These are phyloP conservation scores for Abelmoschus esculentus DNA, from an alignment of 345 rosid species.

Conservation along the genomic window DNA sequence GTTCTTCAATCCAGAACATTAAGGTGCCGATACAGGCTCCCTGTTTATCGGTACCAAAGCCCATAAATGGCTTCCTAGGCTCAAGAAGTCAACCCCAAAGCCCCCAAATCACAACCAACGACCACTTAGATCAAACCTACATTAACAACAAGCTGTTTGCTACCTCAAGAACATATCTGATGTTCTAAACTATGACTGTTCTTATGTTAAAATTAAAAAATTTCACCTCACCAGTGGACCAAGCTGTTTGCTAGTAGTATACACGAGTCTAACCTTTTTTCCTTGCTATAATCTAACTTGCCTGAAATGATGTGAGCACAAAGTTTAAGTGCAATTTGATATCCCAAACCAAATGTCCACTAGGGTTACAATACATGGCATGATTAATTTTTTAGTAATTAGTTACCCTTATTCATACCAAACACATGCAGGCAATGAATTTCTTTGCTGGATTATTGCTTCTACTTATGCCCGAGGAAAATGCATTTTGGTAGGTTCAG, in stretches of 20 bases:
- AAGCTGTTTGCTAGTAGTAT: background rate
- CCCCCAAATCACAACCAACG: too few relatives aligned
- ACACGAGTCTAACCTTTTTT: background rate
- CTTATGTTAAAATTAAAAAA: background rate
- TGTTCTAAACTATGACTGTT: background rate
- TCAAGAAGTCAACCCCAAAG: too few relatives aligned
- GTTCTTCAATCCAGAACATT: too few relatives aligned
- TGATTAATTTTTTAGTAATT: background rate
- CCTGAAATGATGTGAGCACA: background rate
- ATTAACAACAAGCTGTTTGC: too few relatives aligned
- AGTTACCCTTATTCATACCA: conserved; percentile 7
- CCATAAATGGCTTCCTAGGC: too few relatives aligned
- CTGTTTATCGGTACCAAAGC: too few relatives aligned
- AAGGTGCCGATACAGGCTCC: too few relatives aligned
- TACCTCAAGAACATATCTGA: background rate
- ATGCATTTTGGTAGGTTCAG: conserved; percentile 89
- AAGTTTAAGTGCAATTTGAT: conserved; percentile 7
- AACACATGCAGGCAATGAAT: conserved; percentile 87
- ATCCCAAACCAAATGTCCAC: background rate
- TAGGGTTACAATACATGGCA: background rate
- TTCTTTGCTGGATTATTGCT: conserved; percentile 92
- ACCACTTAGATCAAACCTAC: too few relatives aligned
- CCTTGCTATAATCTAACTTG: background rate
- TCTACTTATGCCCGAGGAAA: conserved; percentile 96
- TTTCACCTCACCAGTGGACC: background rate